These are phyloP conservation scores for Diplodia sapinea DNA, from an alignment of 2,329 filamentous ascomycete species.

Conservation along the genomic window DNA sequence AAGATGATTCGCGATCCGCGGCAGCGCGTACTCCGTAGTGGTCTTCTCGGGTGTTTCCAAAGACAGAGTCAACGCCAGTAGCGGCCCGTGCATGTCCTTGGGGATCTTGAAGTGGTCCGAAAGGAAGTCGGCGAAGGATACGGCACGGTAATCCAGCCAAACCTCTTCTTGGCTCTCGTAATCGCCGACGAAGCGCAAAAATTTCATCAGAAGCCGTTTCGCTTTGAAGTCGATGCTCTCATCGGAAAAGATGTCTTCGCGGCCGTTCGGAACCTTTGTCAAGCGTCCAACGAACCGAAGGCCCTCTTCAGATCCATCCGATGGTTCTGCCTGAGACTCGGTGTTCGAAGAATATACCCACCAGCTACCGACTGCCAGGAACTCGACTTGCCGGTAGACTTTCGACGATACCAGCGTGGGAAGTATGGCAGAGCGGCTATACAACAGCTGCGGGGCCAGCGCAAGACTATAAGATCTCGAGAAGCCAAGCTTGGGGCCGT, in stretches of 20 bases:
- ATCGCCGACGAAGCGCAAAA: conserved; percentile 83
- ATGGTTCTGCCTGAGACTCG: conserved; percentile 39
- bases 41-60: conserved; percentile 61
- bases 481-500: conserved; percentile 57
- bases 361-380: conserved; percentile 90
- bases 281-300: conserved; percentile 47
- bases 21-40: conserved; percentile 71
- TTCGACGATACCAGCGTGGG: conserved; percentile 85
- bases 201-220: conserved; percentile 90
- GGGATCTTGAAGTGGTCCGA: conserved; percentile 62
- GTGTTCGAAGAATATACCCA: conserved; percentile 67
- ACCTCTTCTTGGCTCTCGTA: conserved; percentile 65
- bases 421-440: conserved; percentile 79
- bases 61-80: conserved; percentile 76
- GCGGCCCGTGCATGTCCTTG: conserved; percentile 66
- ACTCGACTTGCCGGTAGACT: conserved; percentile 88
- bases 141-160: conserved; percentile 65
- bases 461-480: conserved; percentile 82
- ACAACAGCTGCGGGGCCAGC: conserved; percentile 84
- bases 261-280: conserved; percentile 79
- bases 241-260: conserved; percentile 89
- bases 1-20: conserved; percentile 77
- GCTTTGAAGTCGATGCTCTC: conserved; percentile 75
- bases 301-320: not conserved
- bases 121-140: conserved; percentile 65